Conservation (phyloP, 371 early-diverging fungal genomes). For the Haplosporangium sp. region DNA sequence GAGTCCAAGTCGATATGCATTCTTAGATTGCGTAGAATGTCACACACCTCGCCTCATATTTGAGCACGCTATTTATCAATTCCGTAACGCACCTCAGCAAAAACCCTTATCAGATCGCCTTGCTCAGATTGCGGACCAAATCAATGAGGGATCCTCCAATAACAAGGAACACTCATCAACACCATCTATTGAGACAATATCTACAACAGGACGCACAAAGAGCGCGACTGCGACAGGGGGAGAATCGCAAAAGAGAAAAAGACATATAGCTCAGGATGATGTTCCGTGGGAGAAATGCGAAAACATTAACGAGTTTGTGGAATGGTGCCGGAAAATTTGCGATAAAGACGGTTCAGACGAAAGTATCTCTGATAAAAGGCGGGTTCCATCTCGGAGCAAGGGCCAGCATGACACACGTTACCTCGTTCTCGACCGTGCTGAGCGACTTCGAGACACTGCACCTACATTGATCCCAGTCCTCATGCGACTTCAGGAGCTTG, state of each 20-base stretch:
- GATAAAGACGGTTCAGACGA: constrained; percentile 7
- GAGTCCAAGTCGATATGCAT: constrained; percentile 59
- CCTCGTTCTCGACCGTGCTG: constrained; percentile 85
- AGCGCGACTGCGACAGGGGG: neutral
- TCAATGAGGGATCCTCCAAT: neutral
- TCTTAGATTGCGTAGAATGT: constrained; percentile 80
- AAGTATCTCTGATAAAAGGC: neutral
- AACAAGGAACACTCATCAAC: neutral
- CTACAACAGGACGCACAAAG: neutral
- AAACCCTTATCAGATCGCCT: neutral
- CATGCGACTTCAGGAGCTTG: constrained; percentile 78
- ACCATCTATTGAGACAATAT: neutral
- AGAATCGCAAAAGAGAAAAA: constrained; percentile 20
- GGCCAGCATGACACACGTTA: constrained; percentile 34
- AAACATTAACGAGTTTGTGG: constrained; percentile 76
- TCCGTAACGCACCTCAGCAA: constrained; percentile 60
- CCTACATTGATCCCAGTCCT: constrained; percentile 75
- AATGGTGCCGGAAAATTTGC: constrained; percentile 51
- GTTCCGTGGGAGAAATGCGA: constrained; percentile 65
- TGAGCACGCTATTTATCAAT: constrained; percentile 75
- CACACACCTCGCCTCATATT: constrained; percentile 81
- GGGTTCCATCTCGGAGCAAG: neutral
- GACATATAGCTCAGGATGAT: neutral
- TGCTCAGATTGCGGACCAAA: neutral
- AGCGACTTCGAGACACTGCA: constrained; percentile 80